Evolutionary conservation across 352 stramenopile species (phyloP), one percentile per base, ranked within the genome.

Genomic region (Globisporangium paroecandrum): DNA sequence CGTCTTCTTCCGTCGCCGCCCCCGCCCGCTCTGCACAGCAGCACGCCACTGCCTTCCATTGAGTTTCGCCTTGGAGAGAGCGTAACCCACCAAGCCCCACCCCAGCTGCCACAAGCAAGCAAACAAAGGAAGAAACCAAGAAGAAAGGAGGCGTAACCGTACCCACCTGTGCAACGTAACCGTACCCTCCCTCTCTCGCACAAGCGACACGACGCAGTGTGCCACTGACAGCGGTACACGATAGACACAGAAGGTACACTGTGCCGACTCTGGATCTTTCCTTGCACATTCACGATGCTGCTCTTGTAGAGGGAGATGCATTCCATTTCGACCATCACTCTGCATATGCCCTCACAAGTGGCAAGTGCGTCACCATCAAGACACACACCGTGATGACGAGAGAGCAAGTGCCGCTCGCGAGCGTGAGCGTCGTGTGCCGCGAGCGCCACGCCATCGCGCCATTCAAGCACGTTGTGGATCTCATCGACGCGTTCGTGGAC

Each of bases 391-490:
- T 20, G 4, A 47, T 13, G 13, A 47, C 4, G 41, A 20, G 41
- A 47, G 41, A 47, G 43, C 4, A 12, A 10, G 15, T 20, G 32
- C 59, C 64, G 43, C 72, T 72, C 22, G 58, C 49, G 2, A 24
- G 46, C 9, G 72, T 83, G 8, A 34, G 29, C 27, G 72, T 80
- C 36, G 75, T 68, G 58, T 68, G 69, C 38, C 62, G 65, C 72
- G 41, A 24, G 61, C 29, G 46, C 32, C 4, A 51, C 15, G 38
- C 62, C 1, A 62, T 79, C 12, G 76, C 62, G 24, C 69, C 76
- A 43, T 69, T 85, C 41, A 62, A 67, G 4, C 82, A 88, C 58
- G 77, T 87, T 27, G 61, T 81, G 46, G 62, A 75, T 56, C 65
- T 76, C 36, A 61, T 89, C 22, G 65, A 74, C 10, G 60, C 49